Percentiles rank a stretch among this genome's conserved stretches.
phyloP scores from a whole-genome alignment of 2,329 filamentous ascomycete genomes.

The Ceratocystiopsis sp. region DNA sequence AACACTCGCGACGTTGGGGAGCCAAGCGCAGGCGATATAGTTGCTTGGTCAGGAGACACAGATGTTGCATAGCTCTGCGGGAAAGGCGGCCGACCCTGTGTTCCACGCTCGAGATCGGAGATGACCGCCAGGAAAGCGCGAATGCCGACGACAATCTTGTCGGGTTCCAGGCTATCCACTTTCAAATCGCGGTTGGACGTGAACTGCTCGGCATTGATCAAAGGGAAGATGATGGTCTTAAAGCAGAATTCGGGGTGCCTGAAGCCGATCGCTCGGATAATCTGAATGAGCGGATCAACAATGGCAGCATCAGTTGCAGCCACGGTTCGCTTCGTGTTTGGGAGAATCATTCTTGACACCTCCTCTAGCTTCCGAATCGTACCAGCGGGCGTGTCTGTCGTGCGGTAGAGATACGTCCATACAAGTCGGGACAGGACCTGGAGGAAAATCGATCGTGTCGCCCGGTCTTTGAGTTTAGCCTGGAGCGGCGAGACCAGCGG shows the following conservation, averaged over 20 bases:
- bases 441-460: constrained; percentile 60
- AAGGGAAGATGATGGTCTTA: constrained; percentile 76
- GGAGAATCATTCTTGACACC: constrained; percentile 68
- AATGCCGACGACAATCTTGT: constrained; percentile 94
- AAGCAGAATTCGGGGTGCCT: constrained; percentile 91
- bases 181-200: constrained; percentile 57
- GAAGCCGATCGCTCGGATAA: constrained; percentile 87
- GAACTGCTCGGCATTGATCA: constrained; percentile 88
- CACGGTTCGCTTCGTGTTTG: constrained; percentile 62
- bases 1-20: constrained; percentile 14
- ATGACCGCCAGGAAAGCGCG: constrained; percentile 86
- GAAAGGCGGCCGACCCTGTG: constrained; percentile 64
- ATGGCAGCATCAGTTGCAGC: constrained; percentile 71
- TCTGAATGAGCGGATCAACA: constrained; percentile 77
- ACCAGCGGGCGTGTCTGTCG: constrained; percentile 50
- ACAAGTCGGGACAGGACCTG: constrained; percentile 79
- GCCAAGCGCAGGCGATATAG: constrained; percentile 30
- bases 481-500: constrained; percentile 63
- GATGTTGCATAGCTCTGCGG: constrained; percentile 43
- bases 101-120: constrained; percentile 75
- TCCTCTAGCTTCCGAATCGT: constrained; percentile 75
- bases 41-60: too few species aligned
- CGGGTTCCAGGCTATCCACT: constrained; percentile 86
- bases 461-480: constrained; percentile 68
- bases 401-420: constrained; percentile 88